These are phyloP conservation scores for Bremia lactucae DNA, from an alignment of 352 stramenopile genomes.

Conservation along the genomic window DNA sequence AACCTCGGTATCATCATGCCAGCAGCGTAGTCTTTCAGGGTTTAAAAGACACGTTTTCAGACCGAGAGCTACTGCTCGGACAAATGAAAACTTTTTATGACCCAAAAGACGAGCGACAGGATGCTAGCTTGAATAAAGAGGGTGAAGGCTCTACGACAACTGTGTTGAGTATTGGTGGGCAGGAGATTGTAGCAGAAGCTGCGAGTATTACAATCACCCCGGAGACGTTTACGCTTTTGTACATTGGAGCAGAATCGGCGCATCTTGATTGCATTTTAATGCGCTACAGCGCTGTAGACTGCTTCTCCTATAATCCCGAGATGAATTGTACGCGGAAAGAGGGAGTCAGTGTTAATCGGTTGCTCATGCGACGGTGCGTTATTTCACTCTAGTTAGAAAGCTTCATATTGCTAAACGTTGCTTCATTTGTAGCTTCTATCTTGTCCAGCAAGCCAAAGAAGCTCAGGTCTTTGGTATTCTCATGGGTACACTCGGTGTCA, in stretches of 20 bases:
- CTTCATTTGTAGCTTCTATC: slow-evolving; percentile 34
- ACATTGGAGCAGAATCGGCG: slow-evolving; percentile 64
- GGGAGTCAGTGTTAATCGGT: slow-evolving; percentile 51
- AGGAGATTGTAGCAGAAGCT: slow-evolving; percentile 33
- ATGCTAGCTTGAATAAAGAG: no score
- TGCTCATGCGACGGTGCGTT: slow-evolving; percentile 48
- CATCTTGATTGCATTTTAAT: slow-evolving; percentile 80
- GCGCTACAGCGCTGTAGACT: slow-evolving; percentile 55
- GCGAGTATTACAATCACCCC: slow-evolving; percentile 23
- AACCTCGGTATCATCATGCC: slow-evolving; percentile 84
- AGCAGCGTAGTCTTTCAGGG: slow-evolving; percentile 38
- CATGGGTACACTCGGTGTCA: slow-evolving; percentile 90
- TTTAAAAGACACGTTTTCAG: slow-evolving; percentile 27
- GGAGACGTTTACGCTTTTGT: slow-evolving; percentile 43
- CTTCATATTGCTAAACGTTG: neutral
- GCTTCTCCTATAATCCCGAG: slow-evolving; percentile 62
- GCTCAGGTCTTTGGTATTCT: slow-evolving; percentile 93
- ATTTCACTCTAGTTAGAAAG: no score
- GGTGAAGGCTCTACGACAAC: slow-evolving; percentile 1
- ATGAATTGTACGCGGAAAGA: slow-evolving; percentile 37
- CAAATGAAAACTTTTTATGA: slow-evolving; percentile 68
- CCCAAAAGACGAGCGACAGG: slow-evolving; percentile 9
- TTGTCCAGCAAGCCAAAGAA: slow-evolving; percentile 90
- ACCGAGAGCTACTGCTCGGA: slow-evolving; percentile 40
- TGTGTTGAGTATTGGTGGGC: slow-evolving; percentile 44